A percentile compares a stretch with the other conserved stretches of the same genome.
Conservation (phyloP, 2,329 filamentous ascomycete genomes). For the Cladophialophora carrionii region DNA sequence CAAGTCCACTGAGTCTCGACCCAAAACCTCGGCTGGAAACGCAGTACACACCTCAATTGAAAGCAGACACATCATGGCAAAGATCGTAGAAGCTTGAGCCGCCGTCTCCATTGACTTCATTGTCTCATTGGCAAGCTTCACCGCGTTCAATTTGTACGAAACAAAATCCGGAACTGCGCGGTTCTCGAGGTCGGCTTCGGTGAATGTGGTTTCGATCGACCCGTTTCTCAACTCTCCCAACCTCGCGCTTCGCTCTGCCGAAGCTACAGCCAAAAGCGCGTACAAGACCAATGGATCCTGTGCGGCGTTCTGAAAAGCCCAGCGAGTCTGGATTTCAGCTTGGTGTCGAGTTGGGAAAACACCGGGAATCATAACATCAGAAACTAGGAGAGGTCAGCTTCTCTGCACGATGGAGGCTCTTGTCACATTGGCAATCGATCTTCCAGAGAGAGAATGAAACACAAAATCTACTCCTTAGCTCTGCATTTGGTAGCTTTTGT, state of each 20-base stretch:
- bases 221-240: slow-evolving; percentile 22
- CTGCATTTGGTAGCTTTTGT: neutral
- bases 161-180: slow-evolving; percentile 27
- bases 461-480: neutral
- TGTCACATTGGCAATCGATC: neutral
- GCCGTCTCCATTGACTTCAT: slow-evolving; percentile 29
- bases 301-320: slow-evolving; percentile 25
- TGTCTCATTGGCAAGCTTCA: slow-evolving; percentile 23
- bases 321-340: slow-evolving; percentile 26
- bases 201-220: slow-evolving; percentile 25
- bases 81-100: slow-evolving; percentile 25
- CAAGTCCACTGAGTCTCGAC: neutral
- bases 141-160: slow-evolving; percentile 27
- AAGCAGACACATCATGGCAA: slow-evolving; percentile 28
- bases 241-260: slow-evolving; percentile 22
- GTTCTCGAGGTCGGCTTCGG: slow-evolving; percentile 26
- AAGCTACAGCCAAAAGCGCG: slow-evolving; percentile 20
- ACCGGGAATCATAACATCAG: slow-evolving; percentile 27
- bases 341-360: slow-evolving; percentile 25
- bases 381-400: slow-evolving; percentile 18
- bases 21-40: neutral
- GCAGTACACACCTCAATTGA: slow-evolving; percentile 22
- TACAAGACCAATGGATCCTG: slow-evolving; percentile 27
- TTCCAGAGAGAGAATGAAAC: neutral
- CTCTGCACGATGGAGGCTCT: neutral